Percentiles rank a stretch among this genome's conserved stretches.
phyloP scores from a whole-genome alignment of 345 rosid genomes.

The Salix viminalis region DNA sequence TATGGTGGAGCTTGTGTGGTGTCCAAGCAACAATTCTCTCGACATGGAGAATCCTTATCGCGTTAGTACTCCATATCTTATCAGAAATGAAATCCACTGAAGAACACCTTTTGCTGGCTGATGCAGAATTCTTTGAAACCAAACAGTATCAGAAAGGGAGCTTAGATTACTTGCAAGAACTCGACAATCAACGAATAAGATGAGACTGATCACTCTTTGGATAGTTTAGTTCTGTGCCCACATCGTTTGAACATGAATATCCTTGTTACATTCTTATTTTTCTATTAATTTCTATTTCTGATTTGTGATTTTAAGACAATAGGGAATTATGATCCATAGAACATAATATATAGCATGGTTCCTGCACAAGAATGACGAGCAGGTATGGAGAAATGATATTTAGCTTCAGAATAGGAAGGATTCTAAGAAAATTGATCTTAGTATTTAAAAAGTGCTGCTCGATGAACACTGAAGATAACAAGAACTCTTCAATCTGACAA shows the following conservation, averaged over 20 bases:
- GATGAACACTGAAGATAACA: not conserved
- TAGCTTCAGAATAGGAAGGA: not conserved
- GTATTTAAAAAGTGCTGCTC: not conserved
- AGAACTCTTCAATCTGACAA: not conserved
- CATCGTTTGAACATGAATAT: no score
- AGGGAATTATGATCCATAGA: not conserved
- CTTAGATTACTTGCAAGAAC: not conserved
- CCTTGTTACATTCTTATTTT: not conserved
- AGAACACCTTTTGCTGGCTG: not conserved
- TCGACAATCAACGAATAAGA: not conserved
- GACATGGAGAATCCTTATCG: not conserved
- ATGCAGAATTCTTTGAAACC: not conserved
- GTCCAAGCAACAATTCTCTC: not conserved
- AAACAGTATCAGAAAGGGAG: not conserved
- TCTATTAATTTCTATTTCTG: not conserved
- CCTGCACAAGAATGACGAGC: not conserved
- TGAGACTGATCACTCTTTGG: no score
- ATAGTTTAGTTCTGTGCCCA: no score
- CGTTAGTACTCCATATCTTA: not conserved
- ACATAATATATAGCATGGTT: not conserved
- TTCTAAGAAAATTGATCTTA: not conserved
- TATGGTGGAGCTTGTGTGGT: no score
- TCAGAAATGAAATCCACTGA: not conserved
- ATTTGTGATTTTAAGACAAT: not conserved
- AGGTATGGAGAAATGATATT: not conserved